phyloP scores from a whole-genome alignment of 2,329 filamentous ascomycete species.

The Diplodia sapinea region DNA sequence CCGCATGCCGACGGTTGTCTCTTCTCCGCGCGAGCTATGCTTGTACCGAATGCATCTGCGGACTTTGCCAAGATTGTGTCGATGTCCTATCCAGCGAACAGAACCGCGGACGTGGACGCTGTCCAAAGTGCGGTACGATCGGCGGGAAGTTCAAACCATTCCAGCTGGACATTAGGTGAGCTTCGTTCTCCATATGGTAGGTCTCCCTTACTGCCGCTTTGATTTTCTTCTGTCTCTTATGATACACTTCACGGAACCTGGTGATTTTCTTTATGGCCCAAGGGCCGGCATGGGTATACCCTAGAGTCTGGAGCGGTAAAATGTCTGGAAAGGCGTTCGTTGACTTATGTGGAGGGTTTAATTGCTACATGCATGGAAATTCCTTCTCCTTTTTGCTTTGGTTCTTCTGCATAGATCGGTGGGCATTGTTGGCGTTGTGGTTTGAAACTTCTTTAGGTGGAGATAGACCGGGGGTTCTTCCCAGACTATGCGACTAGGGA shows the following conservation, averaged over 20 bases:
- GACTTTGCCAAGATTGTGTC: constrained; percentile 86
- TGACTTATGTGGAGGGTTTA: constrained; percentile 11
- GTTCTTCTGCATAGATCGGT: constrained; percentile 36
- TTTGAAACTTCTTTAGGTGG: background rate
- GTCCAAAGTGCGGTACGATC: constrained; percentile 78
- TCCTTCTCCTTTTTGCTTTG: constrained; percentile 26
- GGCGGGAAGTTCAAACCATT: constrained; percentile 84
- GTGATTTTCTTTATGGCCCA: constrained; percentile 15
- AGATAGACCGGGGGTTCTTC: constrained; percentile 7
- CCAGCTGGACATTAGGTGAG: constrained; percentile 78
- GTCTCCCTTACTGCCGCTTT: constrained; percentile 3
- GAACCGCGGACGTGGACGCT: constrained; percentile 69
- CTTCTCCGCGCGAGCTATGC: constrained; percentile 84
- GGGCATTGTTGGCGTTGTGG: constrained; percentile 27
- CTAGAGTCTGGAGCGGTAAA: constrained; percentile 30
- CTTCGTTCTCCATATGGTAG: constrained; percentile 8
- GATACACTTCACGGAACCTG: constrained; percentile 11
- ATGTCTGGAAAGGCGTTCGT: constrained; percentile 26
- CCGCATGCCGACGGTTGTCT: constrained; percentile 79
- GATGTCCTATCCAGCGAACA: constrained; percentile 78
- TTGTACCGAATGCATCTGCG: constrained; percentile 95
- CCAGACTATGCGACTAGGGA: background rate
- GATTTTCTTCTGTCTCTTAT: constrained; percentile 11
- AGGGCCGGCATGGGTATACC: constrained; percentile 30
- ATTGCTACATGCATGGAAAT: background rate